Evolutionary conservation across 495 filamentous ascomycete species (phyloP), one percentile per base, ranked within the genome.

Genomic region (Penicillium manginii): DNA sequence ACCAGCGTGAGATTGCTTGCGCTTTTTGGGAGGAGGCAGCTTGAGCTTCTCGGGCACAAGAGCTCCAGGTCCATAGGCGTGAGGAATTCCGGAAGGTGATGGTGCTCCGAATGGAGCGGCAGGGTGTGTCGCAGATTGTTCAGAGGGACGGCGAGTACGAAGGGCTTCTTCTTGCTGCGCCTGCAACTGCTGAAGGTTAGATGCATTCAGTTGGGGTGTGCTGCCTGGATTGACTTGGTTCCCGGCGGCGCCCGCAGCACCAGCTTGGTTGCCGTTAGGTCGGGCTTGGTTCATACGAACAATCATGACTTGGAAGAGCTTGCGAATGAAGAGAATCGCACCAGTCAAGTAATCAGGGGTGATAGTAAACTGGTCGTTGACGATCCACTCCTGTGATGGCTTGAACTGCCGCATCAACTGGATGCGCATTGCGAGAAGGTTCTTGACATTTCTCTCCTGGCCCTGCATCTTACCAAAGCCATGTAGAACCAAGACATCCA

Each of bases 41-140:
- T 79, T 83, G 14, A 89, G 79, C 54, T 89, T 83, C 58, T 86
- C 77, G 9, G 75, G 76, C 3, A 77, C 76, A 45, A 83, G 73
- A 47, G 73, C 71, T 6, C 73, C 73, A 7, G 80, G 73, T 11
- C 75, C 77, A 61, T 81, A 83, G 10, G 69, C 69, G 54, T 79
- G 80, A 14, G 91, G 89, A 21, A 86, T 79, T 5, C 90, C 89
- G 46, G 88, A 80, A 17, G 90, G 91, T 32, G 91, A 91, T 40
- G 88, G 83, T 8, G 82, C 81, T 19, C 86, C 86, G 58, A 93
- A 82, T 43, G 81, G 81, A 67, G 90, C 90, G 0, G 87, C 84
- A 0, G 85, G 69, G 0, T 47, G 45, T 9, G 84, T 78, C 1
- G 83, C 89, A 58, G 79, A 84, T 21, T 87, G 81, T 61, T 84